Evolutionary conservation across 2,329 filamentous ascomycete genomes (phyloP), one percentile per base, ranked within the genome.

Genomic region (Aspergillus japonicus): DNA sequence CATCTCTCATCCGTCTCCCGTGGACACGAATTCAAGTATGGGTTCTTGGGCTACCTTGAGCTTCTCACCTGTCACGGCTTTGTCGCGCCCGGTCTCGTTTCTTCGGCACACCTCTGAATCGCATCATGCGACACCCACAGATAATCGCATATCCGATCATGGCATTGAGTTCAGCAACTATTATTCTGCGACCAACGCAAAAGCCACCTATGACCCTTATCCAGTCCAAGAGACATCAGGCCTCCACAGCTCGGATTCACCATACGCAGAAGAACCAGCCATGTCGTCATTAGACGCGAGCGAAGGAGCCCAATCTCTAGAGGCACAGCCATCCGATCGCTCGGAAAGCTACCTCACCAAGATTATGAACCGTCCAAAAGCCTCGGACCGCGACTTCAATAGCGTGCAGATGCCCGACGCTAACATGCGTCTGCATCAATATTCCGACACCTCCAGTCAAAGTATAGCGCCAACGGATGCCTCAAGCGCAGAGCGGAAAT

Each of bases 81-180:
- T 75, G 4, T 70, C 74, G 3, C 71, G 73, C 50, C 71, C 73
- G 33, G 68, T 73, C 3, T 77, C 77, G 1, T 77, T 72, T 53
- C 62, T 75, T 39, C 73, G 71, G 6, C 69, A 75, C 64, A 24
- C 75, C 70, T 35, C 81, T 75, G 26, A 69, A 75, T 59, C 62
- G 48, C 24, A 59, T 35, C 33, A 61, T 49, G 47, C 63, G 35
- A 52, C 62, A 11, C 50, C 55, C 23, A 56, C 52, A 21, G 49
- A 53, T 10, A 33, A 42, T 8, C 44, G 24, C 10, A 14, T 55
- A 3, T 14, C 56, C 2, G 57, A 58, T 6, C 29, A 53, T 44
- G 35, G 31, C n/a, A 29, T 50, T 16, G 44, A 50, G 29, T 23
- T 54, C 21, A 23, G 56, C 11, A 47, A 39, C 12, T 56, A 54